Evolutionary conservation across 2,329 filamentous ascomycete species (phyloP).

Genomic region (Hypoxylon sp.): DNA sequence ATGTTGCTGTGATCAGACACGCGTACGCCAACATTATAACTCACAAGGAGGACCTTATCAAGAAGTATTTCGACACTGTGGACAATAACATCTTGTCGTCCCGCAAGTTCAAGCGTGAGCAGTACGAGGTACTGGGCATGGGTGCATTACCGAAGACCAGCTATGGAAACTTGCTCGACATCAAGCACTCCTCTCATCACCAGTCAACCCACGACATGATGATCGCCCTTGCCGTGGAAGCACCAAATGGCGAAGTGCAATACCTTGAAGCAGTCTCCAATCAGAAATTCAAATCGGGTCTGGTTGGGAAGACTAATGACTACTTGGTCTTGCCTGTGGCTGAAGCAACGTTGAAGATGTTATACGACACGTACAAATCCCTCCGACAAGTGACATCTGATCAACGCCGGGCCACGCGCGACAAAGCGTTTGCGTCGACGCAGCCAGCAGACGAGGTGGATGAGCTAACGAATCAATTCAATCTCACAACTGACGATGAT

Average conservation of each 20-base stretch:
- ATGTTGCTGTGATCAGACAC: conserved; percentile 35
- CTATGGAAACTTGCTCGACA: conserved; percentile 32
- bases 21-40: conserved; percentile 26
- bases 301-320: not conserved
- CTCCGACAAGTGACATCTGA: conserved; percentile 28
- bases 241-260: not conserved
- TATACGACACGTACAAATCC: conserved; percentile 28
- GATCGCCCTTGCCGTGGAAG: conserved; percentile 15
- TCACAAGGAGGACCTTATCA: conserved; percentile 32
- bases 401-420: conserved; percentile 24
- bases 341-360: conserved; percentile 31
- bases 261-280: conserved; percentile 28
- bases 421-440: conserved; percentile 27
- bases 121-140: conserved; percentile 30
- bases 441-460: conserved; percentile 24
- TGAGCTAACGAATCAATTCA: conserved; percentile 25
- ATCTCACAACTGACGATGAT: conserved; percentile 1
- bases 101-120: conserved; percentile 30
- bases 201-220: conserved; percentile 22
- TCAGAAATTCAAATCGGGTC: no score
- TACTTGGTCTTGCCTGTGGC: conserved; percentile 24
- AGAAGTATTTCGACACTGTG: conserved; percentile 14
- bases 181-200: conserved; percentile 23
- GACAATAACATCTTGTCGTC: not conserved
- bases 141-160: conserved; percentile 31